Evolutionary conservation across 805 yeast species (phyloP), one percentile per base, ranked within the genome.

Genomic region (Ogataea parapolymorpha): DNA sequence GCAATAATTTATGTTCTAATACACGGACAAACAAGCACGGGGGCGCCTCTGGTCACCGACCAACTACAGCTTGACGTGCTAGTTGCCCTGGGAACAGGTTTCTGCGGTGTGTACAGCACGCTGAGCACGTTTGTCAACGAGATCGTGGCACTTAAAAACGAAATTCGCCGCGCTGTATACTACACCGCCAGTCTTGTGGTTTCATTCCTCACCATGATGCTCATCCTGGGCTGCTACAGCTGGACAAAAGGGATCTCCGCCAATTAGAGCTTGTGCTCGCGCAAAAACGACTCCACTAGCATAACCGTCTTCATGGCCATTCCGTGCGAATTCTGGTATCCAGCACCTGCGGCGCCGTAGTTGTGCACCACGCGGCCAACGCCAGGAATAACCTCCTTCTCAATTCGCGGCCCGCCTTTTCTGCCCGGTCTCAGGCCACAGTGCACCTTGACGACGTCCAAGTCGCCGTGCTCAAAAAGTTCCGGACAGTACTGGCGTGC

Each of bases 71-170:
- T 44, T 7, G 41, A 49, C 12, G 59, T 51, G 7, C 11, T 66
- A 33, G 34, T 40, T 15, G 63, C 54, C 2, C 37, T 61, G 10
- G 53, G 35, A 18, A 35, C 45, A n/a, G 67, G 60, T 6, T 58
- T 59, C 42, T 55, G 59, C 36, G 66, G 64, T 1, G 39, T 56
- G 3, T 37, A 57, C 20, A 56, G 59, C 25, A 60, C 96, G 0
- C 75, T 86, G 28, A 81, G 91, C 41, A 84, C 96, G 0, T 84
- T 88, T 50, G 72, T 85, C 7, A 79, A 74, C 30, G 97, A 89
- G 58, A 59, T 86, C 27, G 68, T 49, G 40, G 40, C 39, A 12
- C 20, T 55, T 4, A 32, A 48, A 34, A 62, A 29, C 42, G 56
- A 41, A 38, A 68, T 5, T 27, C 55, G 12, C 45, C 64, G 43